A percentile compares a stretch with the other conserved stretches of the same genome.
These are phyloP conservation scores for Phytophthora fragariaefolia DNA, from an alignment of 352 stramenopile genomes.

Conservation along the genomic window DNA sequence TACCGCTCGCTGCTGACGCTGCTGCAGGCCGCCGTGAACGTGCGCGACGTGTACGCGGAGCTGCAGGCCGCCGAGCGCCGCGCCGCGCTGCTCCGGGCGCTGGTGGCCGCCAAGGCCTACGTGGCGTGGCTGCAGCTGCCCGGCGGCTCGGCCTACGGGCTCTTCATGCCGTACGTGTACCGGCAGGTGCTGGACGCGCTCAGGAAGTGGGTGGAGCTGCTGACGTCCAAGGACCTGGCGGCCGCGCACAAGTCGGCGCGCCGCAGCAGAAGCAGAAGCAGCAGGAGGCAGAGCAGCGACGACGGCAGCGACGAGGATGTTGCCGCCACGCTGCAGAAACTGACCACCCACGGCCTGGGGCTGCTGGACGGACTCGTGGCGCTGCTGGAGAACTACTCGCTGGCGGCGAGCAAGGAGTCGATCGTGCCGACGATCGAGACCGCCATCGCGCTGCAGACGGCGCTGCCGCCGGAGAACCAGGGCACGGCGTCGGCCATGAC, in stretches of 20 bases:
- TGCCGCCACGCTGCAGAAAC: slow-evolving; percentile 37
- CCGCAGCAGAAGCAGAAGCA: slow-evolving; percentile 8
- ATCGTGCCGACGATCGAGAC: slow-evolving; percentile 79
- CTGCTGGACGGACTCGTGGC: slow-evolving; percentile 63
- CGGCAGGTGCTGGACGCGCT: slow-evolving; percentile 79
- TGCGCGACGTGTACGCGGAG: slow-evolving; percentile 61
- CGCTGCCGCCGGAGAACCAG: slow-evolving; percentile 42
- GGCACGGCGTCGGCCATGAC: slow-evolving; percentile 43
- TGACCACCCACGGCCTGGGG: slow-evolving; percentile 60
- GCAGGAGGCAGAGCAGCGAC: slow-evolving; percentile 30
- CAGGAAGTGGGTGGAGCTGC: slow-evolving; percentile 76
- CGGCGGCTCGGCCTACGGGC: slow-evolving; percentile 76
- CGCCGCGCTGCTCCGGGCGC: slow-evolving; percentile 56
- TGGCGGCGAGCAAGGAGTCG: slow-evolving; percentile 73
- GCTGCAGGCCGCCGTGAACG: slow-evolving; percentile 63
- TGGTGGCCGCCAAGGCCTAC: slow-evolving; percentile 80
- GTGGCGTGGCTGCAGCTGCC: slow-evolving; percentile 83
- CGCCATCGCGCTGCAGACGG: slow-evolving; percentile 67
- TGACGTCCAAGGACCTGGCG: slow-evolving; percentile 25
- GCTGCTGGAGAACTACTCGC: slow-evolving; percentile 67
- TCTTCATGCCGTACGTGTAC: slow-evolving; percentile 90
- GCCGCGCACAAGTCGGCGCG: slow-evolving; percentile 13
- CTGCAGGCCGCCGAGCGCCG: slow-evolving; percentile 47
- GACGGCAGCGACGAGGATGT: slow-evolving; percentile 42
- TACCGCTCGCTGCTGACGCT: slow-evolving; percentile 75